Conservation (phyloP, 495 filamentous ascomycete species). For the Tuber magnatum region DNA sequence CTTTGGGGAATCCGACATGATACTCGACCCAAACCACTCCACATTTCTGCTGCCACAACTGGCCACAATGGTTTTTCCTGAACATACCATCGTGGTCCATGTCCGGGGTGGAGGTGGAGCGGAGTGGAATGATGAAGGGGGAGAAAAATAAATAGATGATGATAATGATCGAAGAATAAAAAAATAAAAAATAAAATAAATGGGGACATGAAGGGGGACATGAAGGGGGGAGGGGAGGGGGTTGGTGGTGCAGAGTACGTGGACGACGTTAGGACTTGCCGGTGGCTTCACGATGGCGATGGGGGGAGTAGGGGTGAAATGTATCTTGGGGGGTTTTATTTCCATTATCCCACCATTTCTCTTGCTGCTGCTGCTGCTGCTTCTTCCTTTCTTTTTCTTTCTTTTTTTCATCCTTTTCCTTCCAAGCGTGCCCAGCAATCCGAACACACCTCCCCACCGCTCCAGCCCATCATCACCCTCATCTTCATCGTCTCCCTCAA, state of each 20-base stretch:
- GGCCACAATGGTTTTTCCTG: conserved; percentile 18
- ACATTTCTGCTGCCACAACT: conserved; percentile 25
- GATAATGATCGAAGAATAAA: too few species aligned
- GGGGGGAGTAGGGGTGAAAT: background rate
- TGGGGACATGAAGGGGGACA: background rate
- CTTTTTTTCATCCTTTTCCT: background rate
- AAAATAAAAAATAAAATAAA: too few species aligned
- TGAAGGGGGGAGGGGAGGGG: conserved; percentile 9
- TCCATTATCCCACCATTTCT: background rate
- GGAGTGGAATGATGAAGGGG: background rate
- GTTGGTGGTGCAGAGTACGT: conserved; percentile 12
- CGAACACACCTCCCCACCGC: background rate
- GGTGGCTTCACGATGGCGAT: background rate
- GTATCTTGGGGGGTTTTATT: background rate
- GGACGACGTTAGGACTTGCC: conserved; percentile 22
- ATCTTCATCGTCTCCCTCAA: background rate
- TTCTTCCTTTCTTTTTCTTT: background rate
- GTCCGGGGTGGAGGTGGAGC: background rate
- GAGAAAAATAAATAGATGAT: background rate
- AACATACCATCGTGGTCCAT: background rate
- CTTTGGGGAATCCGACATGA: conserved; percentile 33
- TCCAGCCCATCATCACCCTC: background rate
- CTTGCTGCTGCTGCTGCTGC: background rate
- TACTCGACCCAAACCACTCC: conserved; percentile 31
- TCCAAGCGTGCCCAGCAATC: background rate